Evolutionary conservation across 2,329 filamentous ascomycete genomes (phyloP).

Genomic region (Aspergillus awamori): DNA sequence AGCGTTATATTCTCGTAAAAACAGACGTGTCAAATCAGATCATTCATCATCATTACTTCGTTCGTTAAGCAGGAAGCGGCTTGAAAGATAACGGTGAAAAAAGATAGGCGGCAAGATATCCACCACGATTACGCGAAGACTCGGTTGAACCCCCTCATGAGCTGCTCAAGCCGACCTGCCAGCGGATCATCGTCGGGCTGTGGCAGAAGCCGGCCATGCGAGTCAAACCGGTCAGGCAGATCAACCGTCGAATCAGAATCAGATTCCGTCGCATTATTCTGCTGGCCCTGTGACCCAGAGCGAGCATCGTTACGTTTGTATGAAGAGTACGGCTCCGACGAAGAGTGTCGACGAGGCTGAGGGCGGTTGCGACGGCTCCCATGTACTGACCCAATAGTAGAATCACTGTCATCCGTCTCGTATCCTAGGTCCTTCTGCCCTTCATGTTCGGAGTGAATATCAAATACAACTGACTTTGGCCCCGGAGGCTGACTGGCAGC

Average conservation of each 20-base stretch:
- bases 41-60: neutral
- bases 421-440: slow-evolving; percentile 37
- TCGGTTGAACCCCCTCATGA: slow-evolving; percentile 37
- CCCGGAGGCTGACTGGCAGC: slow-evolving; percentile 29
- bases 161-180: slow-evolving; percentile 38
- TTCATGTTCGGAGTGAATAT: slow-evolving; percentile 24
- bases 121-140: slow-evolving; percentile 25
- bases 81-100: neutral
- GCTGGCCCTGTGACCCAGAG: neutral
- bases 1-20: neutral
- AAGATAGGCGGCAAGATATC: slow-evolving; percentile 3
- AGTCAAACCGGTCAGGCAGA: slow-evolving; percentile 48
- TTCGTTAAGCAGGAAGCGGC: neutral
- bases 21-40: neutral
- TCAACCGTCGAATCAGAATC: slow-evolving; percentile 50
- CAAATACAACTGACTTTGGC: slow-evolving; percentile 40
- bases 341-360: slow-evolving; percentile 27
- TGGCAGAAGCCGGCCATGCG: slow-evolving; percentile 41
- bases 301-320: slow-evolving; percentile 4
- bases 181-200: slow-evolving; percentile 37
- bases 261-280: slow-evolving; percentile 21
- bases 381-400: slow-evolving; percentile 32
- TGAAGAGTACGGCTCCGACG: slow-evolving; percentile 24
- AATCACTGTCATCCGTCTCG: slow-evolving; percentile 48
- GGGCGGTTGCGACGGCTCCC: slow-evolving; percentile 27